phyloP scores from a whole-genome alignment of 805 yeast species.

The Ogataea degrootiae region DNA sequence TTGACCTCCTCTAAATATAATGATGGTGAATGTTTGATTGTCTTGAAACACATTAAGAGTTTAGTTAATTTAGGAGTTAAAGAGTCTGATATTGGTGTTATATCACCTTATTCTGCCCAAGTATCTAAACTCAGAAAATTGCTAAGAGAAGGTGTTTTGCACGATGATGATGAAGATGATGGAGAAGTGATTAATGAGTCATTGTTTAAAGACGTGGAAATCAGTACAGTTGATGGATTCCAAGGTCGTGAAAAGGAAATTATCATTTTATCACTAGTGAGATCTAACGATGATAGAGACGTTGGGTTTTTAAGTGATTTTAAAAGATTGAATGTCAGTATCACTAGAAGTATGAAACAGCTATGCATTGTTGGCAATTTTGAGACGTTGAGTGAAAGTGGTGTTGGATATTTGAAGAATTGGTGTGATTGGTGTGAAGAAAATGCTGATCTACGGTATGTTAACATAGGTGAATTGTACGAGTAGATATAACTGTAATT shows the following conservation, averaged over 20 bases:
- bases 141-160: constrained; percentile 28
- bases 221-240: constrained; percentile 91
- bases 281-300: constrained; percentile 66
- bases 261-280: constrained; percentile 72
- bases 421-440: constrained; percentile 75
- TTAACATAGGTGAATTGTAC: constrained; percentile 41
- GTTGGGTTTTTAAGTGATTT: constrained; percentile 81
- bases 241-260: constrained; percentile 95
- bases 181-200: neutral
- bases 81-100: constrained; percentile 66
- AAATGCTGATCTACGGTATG: constrained; percentile 62
- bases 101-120: constrained; percentile 90
- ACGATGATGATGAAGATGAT: constrained; percentile 2
- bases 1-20: constrained; percentile 60
- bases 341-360: constrained; percentile 84
- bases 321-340: constrained; percentile 85
- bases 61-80: constrained; percentile 50
- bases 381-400: constrained; percentile 53
- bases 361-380: constrained; percentile 83
- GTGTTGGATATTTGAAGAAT: constrained; percentile 44
- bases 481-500: constrained; percentile 1
- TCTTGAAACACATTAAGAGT: constrained; percentile 47
- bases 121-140: constrained; percentile 54
- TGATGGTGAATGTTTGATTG: constrained; percentile 69
- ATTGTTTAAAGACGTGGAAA: constrained; percentile 49